A percentile compares a stretch with the other conserved stretches of the same genome.
phyloP scores from a whole-genome alignment of 768 basidiomycete species.

The Rhodotorula toruloides region DNA sequence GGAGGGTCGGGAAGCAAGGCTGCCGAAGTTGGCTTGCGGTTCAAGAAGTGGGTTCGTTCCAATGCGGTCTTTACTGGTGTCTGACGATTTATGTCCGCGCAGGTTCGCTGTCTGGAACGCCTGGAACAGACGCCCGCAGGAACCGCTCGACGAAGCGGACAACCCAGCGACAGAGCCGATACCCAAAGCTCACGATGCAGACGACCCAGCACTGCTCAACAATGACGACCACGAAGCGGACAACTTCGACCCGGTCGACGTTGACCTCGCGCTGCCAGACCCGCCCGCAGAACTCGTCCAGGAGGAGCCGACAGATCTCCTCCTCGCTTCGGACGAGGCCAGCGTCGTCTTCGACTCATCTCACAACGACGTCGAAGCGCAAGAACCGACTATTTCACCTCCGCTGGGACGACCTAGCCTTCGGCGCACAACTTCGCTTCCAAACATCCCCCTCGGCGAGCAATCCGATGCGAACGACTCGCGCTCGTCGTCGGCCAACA shows the following conservation, averaged over 20 bases:
- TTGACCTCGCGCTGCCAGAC: no score
- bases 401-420: not conserved
- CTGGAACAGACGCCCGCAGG: not conserved
- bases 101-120: constrained; percentile 28
- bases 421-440: not conserved
- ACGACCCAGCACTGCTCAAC: no score
- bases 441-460: not conserved
- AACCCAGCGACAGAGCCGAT: no score
- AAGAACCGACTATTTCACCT: not conserved
- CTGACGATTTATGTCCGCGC: no score
- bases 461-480: no score
- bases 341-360: not conserved
- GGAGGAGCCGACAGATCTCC: no score
- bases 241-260: no score
- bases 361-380: no score
- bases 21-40: constrained; percentile 10
- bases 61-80: no score
- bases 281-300: no score
- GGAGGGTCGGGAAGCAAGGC: constrained; percentile 15
- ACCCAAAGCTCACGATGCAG: not conserved
- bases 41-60: constrained; percentile 17
- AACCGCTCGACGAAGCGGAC: not conserved
- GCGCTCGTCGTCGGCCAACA: no score
- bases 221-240: no score
- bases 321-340: constrained; percentile 6